Evolutionary conservation across 768 basidiomycete genomes (phyloP).

Genomic region (Leucocoprinus leucothites): DNA sequence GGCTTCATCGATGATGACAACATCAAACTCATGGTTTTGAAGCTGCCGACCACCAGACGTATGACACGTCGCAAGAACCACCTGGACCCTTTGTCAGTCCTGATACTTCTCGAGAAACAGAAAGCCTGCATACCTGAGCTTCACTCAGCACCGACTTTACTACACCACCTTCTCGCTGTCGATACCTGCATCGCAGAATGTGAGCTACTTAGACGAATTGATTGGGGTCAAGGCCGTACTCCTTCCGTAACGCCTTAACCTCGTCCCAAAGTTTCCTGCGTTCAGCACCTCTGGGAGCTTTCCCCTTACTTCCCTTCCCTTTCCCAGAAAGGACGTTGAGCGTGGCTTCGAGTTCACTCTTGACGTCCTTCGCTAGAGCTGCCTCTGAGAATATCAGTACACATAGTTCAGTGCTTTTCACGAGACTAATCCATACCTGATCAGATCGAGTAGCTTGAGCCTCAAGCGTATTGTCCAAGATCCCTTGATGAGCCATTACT

Average conservation of each 20-base stretch:
- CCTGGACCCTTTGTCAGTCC: slow-evolving; percentile 31
- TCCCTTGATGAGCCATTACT: slow-evolving; percentile 68
- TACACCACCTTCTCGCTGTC: slow-evolving; percentile 83
- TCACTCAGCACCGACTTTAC: slow-evolving; percentile 76
- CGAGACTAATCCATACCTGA: slow-evolving; percentile 31
- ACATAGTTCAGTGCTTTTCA: not conserved
- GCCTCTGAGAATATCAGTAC: slow-evolving; percentile 42
- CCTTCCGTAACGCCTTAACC: slow-evolving; percentile 83
- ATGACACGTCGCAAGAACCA: slow-evolving; percentile 94
- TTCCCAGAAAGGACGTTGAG: slow-evolving; percentile 66
- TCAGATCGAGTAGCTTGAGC: slow-evolving; percentile 72
- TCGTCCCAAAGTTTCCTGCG: slow-evolving; percentile 86
- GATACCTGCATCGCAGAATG: slow-evolving; percentile 54
- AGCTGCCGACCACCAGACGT: slow-evolving; percentile 86
- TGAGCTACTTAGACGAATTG: not conserved
- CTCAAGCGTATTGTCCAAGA: slow-evolving; percentile 69
- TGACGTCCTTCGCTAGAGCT: slow-evolving; percentile 83
- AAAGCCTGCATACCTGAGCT: slow-evolving; percentile 53
- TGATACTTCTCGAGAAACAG: not conserved
- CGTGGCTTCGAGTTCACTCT: slow-evolving; percentile 74
- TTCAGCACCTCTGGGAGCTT: slow-evolving; percentile 66
- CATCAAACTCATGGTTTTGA: slow-evolving; percentile 77
- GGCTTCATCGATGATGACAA: slow-evolving; percentile 95
- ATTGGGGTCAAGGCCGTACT: slow-evolving; percentile 41
- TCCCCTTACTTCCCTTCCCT: slow-evolving; percentile 72